Evolutionary conservation across 495 filamentous ascomycete genomes (phyloP).

Genomic region (Parathielavia hyrcaniae): DNA sequence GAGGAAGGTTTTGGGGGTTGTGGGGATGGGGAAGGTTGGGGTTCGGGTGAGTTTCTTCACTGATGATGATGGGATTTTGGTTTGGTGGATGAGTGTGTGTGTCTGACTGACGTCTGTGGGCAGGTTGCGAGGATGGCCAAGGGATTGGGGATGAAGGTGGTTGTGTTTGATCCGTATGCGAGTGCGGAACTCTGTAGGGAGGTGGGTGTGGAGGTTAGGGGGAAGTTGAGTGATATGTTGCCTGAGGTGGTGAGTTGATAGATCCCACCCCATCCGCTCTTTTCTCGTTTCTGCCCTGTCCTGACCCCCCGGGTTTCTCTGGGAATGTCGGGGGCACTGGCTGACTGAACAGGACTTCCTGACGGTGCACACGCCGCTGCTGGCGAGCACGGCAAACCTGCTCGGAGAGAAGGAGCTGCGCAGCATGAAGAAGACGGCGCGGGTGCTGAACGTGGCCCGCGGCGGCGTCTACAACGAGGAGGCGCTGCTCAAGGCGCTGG

Average conservation of each 20-base stretch:
- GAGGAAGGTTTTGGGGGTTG: conserved; percentile 59
- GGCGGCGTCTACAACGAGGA: conserved; percentile 71
- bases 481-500: conserved; percentile 59
- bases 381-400: conserved; percentile 62
- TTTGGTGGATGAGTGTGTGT: too few relatives aligned
- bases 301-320: too few relatives aligned
- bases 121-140: conserved; percentile 63
- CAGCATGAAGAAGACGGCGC: conserved; percentile 59
- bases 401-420: conserved; percentile 55
- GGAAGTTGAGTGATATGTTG: conserved; percentile 50
- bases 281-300: not conserved
- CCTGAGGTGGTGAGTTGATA: conserved; percentile 35
- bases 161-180: conserved; percentile 64
- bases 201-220: conserved; percentile 52
- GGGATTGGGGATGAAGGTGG: conserved; percentile 61
- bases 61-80: too few relatives aligned
- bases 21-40: conserved; percentile 68
- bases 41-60: conserved; percentile 30
- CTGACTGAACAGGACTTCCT: conserved; percentile 51
- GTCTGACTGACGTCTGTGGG: not conserved
- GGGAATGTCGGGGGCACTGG: too few relatives aligned
- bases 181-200: conserved; percentile 52
- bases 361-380: conserved; percentile 68
- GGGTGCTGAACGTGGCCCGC: conserved; percentile 64
- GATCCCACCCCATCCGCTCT: not conserved